Conservation (phyloP, 2,329 filamentous ascomycete species). For the Colletotrichum scovillei region DNA sequence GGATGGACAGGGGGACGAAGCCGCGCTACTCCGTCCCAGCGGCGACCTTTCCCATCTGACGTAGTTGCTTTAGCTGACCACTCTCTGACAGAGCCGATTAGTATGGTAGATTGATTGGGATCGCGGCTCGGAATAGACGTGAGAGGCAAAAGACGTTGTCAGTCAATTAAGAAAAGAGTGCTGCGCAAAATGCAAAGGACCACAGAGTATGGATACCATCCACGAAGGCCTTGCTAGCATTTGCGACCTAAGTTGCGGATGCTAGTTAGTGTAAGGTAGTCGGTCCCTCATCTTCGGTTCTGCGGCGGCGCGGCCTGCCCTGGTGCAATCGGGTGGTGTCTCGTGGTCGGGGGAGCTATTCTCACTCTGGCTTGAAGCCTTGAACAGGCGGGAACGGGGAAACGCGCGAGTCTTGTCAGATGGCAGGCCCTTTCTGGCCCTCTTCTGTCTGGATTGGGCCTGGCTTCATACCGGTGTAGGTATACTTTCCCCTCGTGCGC, state of each 20-base stretch:
- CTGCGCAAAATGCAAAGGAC: background rate
- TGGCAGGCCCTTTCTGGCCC: conserved; percentile 3
- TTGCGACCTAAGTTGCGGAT: background rate
- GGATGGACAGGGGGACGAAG: conserved; percentile 24
- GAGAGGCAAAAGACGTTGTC: background rate
- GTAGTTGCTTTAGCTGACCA: conserved; percentile 25
- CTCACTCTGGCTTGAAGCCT: conserved; percentile 3
- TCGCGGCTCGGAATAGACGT: background rate
- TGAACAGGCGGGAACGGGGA: background rate
- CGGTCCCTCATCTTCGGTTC: background rate
- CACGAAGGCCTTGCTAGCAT: background rate
- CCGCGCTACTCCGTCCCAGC: background rate
- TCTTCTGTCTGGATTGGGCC: background rate
- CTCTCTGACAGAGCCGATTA: conserved; percentile 2
- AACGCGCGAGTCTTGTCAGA: background rate
- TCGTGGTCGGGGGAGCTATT: conserved; percentile 8
- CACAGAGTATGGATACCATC: background rate
- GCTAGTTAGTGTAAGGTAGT: background rate
- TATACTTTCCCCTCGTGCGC: background rate
- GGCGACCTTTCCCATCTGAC: conserved; percentile 24
- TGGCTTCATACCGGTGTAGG: background rate
- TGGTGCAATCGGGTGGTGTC: background rate
- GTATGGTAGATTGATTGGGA: background rate
- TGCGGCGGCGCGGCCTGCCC: background rate
- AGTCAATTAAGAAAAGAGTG: background rate